Base-by-base conservation (phyloP, 768 basidiomycete species). In the Rhizopogon vulgaris region DNA sequence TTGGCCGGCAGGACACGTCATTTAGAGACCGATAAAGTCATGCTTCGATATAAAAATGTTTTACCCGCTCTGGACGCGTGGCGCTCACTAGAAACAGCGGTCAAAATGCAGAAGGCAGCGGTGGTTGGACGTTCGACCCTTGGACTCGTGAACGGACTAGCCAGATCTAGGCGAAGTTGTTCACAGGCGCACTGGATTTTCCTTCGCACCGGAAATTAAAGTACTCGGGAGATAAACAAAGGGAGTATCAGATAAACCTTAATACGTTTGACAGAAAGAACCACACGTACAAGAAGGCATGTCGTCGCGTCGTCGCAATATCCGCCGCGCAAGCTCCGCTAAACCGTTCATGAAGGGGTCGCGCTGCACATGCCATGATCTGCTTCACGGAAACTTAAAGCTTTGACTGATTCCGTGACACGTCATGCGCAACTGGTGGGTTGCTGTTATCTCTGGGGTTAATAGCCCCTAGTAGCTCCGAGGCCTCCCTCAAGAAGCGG, bases 141-240 rank as follows among this genome's bases (percentile, higher is more conserved):
- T 63, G 38, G 24, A 38, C 22, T 36, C 34, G 51, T 53, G 51
- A 38, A 37, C 32, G 2, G 17, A 24, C 47, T 45, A 43, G 36
- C 55, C 54, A 41, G 38, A 60, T 52, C 41, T 18, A 41, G 59
- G 39, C 40, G 39, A 48, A 8, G 18, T 38, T 27, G 34, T 65
- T 67, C 63, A 52, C 63, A 67, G 61, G 62, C 36, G 27, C 49
- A 49, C 42, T 15, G 39, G 49, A 34, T 15, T 32, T 37, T 37
- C 18, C 27, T 51, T 46, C 39, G 28, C 41, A 51, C 46, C 43
- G 30, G 52, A 38, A 39, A 24, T 60, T 42, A 60, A 40, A 50
- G 24, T 6, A 12, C 22, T 22, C 49, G 38, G 22, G 8, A 38
- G 36, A 24, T 18, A 25, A 37, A 45, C 22, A 43, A 51, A 34